Conservation (phyloP, 345 rosid genomes). For the Reutealis trisperma region DNA sequence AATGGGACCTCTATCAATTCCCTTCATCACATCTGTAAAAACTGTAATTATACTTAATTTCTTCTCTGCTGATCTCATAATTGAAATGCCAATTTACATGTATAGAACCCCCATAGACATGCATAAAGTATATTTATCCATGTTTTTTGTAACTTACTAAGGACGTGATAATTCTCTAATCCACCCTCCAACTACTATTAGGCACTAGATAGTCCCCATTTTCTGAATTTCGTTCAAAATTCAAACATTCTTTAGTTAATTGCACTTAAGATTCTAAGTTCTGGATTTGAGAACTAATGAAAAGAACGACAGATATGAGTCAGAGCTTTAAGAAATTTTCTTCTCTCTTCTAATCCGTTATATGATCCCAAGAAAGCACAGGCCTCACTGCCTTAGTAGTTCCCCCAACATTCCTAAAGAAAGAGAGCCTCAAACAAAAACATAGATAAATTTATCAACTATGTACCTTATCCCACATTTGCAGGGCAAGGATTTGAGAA, state of each 20-base stretch:
- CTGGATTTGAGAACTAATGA: not conserved
- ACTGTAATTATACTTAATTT: not conserved
- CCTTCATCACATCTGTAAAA: not conserved
- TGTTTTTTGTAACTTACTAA: not conserved
- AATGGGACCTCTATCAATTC: not conserved
- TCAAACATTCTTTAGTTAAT: not conserved
- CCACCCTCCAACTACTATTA: not conserved
- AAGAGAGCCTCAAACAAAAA: not conserved
- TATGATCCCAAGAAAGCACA: not conserved
- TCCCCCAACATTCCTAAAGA: not conserved
- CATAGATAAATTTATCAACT: not conserved
- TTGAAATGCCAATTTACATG: not conserved
- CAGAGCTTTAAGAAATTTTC: not conserved
- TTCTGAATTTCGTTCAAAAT: not conserved
- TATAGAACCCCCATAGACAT: too few species aligned
- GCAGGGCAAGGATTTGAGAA: constrained; percentile 61
- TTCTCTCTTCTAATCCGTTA: not conserved
- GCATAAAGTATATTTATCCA: not conserved
- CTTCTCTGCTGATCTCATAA: not conserved
- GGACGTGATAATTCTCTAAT: not conserved
- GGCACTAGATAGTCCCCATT: not conserved
- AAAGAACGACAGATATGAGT: not conserved
- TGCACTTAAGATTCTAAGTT: not conserved
- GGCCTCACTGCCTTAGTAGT: too few species aligned
- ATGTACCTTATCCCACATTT: constrained; percentile 6